Evolutionary conservation across 1,284 basidiomycete species (phyloP).

Genomic region (Apiotrichum gracile): DNA sequence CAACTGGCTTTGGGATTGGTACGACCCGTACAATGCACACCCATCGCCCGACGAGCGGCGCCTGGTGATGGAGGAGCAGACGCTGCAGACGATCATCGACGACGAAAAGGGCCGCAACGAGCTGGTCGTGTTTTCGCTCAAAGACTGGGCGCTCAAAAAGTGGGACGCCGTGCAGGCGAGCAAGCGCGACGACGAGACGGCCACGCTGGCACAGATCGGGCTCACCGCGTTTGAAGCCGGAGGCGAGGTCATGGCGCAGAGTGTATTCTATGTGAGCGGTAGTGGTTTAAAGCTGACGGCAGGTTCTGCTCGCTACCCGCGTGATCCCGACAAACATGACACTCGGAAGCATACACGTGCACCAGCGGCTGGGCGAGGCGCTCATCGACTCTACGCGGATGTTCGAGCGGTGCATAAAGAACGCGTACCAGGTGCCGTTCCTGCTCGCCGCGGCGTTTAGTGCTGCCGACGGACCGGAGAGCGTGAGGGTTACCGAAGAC

Average conservation of each 20-base stretch:
- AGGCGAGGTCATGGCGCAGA: no score
- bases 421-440: slow-evolving; percentile 72
- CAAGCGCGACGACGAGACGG: no score
- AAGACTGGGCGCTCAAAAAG: slow-evolving; percentile 68
- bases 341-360: slow-evolving; percentile 67
- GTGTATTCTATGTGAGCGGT: slow-evolving; percentile 6
- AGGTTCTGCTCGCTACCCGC: slow-evolving; percentile 62
- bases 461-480: slow-evolving; percentile 56
- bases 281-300: no score
- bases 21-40: no score
- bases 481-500: slow-evolving; percentile 38
- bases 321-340: slow-evolving; percentile 57
- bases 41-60: neutral
- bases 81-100: slow-evolving; percentile 59
- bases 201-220: no score
- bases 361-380: slow-evolving; percentile 58
- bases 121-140: slow-evolving; percentile 69
- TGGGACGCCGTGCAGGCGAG: slow-evolving; percentile 55
- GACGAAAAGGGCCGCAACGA: slow-evolving; percentile 62
- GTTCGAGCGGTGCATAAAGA: slow-evolving; percentile 31
- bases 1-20: neutral
- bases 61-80: slow-evolving; percentile 28
- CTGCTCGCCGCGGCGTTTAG: slow-evolving; percentile 74
- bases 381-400: neutral
- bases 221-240: no score